Evolutionary conservation across 179 eudicot species (phyloP), one percentile per base, ranked within the genome.

Genomic region (Camellia oleifera): DNA sequence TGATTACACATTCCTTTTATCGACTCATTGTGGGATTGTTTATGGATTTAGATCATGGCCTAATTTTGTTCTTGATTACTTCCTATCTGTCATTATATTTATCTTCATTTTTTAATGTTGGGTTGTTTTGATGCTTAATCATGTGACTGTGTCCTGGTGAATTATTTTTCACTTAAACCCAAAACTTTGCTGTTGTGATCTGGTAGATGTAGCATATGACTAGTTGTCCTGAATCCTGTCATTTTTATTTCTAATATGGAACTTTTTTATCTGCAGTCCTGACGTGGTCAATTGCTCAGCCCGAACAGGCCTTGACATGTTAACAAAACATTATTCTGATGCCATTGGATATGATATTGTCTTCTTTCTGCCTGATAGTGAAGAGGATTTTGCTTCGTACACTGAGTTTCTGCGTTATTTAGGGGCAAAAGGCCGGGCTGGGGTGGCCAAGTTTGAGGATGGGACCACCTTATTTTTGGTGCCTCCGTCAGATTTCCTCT

Each of bases 381-480:
- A 91, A 79, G 95, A 90, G 0, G 99, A 97, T 90, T 97, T 97
- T 83, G 93, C 97, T 77, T 88, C 95, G 14, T 97, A 97, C 77
- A 97, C 99, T 12, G 99, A 97, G 83, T 97, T 97, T 65, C 81
- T 97, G 52, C 88, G 89, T 26, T 94, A 90, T 78, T 90, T 97
- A 77, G 94, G 95, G 77, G 86, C 88, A 17, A 97, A 85, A 86
- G 77, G 91, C 74, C 92, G 99, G 66, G 99, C 97, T 74, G 99
- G 98, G 79, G 99, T 97, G 57, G 99, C 95, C 17, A 94, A 88
- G 83, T 92, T 91, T 82, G 97, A 92, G 82, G 97, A 97, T 85
- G 98, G 99, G n/a, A 97, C 97, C 73, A 92, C 95, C 62, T 84
- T 97, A 72, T 97, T 97, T 72, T 89, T 97, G 87, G 99, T 97